These are phyloP conservation scores for Celoporthe dispersa DNA, from an alignment of 2,329 filamentous ascomycete genomes.

Conservation along the genomic window DNA sequence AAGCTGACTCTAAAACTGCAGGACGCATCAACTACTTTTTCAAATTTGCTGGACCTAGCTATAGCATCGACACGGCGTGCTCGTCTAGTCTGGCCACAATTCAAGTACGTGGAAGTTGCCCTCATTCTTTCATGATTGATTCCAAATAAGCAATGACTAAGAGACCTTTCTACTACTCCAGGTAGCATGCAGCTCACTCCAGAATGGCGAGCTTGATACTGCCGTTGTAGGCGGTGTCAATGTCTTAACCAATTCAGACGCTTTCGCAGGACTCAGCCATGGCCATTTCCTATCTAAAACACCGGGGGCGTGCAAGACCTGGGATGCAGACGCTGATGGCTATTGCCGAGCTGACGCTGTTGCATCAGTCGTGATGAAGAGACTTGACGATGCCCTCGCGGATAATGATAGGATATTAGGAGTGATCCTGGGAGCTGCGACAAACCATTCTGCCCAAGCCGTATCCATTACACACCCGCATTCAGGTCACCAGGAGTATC, in stretches of 20 bases:
- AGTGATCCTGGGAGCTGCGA: constrained; percentile 64
- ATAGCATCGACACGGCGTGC: constrained; percentile 46
- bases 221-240: constrained; percentile 69
- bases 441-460: constrained; percentile 74
- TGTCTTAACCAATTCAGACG: constrained; percentile 68
- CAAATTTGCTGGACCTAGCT: constrained; percentile 44
- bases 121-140: neutral
- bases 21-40: constrained; percentile 50
- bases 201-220: constrained; percentile 67
- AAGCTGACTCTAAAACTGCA: neutral
- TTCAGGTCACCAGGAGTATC: constrained; percentile 61
- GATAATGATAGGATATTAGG: constrained; percentile 71
- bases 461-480: constrained; percentile 75
- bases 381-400: constrained; percentile 47
- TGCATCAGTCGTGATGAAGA: constrained; percentile 54
- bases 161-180: constrained; percentile 51
- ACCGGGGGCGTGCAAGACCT: constrained; percentile 48
- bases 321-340: constrained; percentile 66
- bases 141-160: neutral
- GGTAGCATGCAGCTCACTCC: constrained; percentile 67
- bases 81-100: constrained; percentile 39
- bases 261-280: constrained; percentile 65
- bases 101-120: neutral
- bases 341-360: constrained; percentile 59
- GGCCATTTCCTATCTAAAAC: constrained; percentile 65